phyloP scores from a whole-genome alignment of 2,329 filamentous ascomycete genomes.

The Amphichorda felina region DNA sequence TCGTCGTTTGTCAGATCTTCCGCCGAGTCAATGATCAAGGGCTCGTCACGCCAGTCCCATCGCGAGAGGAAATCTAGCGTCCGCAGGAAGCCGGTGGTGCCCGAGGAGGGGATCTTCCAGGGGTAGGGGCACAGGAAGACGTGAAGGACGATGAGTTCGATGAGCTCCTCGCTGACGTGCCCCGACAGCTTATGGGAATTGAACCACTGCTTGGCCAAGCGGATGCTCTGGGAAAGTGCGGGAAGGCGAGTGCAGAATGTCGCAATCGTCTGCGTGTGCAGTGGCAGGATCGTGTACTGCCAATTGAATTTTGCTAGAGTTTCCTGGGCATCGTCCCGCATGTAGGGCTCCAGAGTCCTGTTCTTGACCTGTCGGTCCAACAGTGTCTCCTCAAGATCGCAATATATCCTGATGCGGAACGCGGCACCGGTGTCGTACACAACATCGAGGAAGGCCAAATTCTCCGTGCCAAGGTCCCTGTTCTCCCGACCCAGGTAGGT shows the following conservation, averaged over 20 bases:
- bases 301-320: conserved; percentile 62
- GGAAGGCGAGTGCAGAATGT: conserved; percentile 72
- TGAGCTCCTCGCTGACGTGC: conserved; percentile 67
- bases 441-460: conserved; percentile 75
- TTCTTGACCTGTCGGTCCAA: conserved; percentile 71
- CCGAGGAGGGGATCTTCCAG: conserved; percentile 65
- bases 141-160: conserved; percentile 71
- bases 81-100: conserved; percentile 69
- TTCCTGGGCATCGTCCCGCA: conserved; percentile 56
- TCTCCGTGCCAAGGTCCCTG: conserved; percentile 52
- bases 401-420: conserved; percentile 80
- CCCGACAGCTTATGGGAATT: conserved; percentile 64
- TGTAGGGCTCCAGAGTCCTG: conserved; percentile 51
- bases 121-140: conserved; percentile 75
- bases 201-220: conserved; percentile 86
- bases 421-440: conserved; percentile 57
- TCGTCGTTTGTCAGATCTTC: conserved; percentile 50
- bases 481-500: conserved; percentile 76
- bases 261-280: conserved; percentile 71
- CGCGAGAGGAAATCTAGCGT: conserved; percentile 67
- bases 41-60: conserved; percentile 86
- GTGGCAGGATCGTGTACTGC: conserved; percentile 57
- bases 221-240: conserved; percentile 69
- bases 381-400: conserved; percentile 74
- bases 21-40: conserved; percentile 64